A percentile compares a stretch with the other conserved stretches of the same genome.
Evolutionary conservation across 306 rosid species (phyloP).

Genomic region (Canavalia gladiata): DNA sequence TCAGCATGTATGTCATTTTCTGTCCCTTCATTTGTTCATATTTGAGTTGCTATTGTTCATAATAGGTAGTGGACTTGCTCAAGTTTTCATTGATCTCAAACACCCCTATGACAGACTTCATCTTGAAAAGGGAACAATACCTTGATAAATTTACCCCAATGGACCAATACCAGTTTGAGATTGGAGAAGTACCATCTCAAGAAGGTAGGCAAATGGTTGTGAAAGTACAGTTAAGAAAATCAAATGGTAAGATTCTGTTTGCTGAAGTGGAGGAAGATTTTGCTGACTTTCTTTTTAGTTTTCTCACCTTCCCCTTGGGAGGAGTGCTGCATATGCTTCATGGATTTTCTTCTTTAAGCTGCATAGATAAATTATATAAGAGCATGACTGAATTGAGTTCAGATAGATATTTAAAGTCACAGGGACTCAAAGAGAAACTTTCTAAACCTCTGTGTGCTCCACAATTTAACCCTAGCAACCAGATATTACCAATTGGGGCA

Average conservation of each 20-base stretch:
- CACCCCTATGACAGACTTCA: neutral
- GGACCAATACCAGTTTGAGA: neutral
- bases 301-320: neutral
- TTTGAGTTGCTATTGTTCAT: neutral
- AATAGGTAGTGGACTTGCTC: conserved; percentile 22
- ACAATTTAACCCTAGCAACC: neutral
- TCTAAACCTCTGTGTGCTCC: neutral
- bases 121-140: neutral
- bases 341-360: neutral
- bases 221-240: neutral
- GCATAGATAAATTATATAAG: neutral
- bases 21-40: neutral
- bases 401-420: neutral
- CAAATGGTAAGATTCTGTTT: neutral
- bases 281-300: neutral
- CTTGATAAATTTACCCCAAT: neutral
- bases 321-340: neutral
- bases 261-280: neutral
- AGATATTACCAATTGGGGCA: conserved; percentile 36
- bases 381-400: neutral
- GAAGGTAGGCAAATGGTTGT: neutral
- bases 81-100: conserved; percentile 28
- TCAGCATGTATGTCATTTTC: too few relatives aligned
- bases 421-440: neutral
- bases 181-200: neutral